Evolutionary conservation across 768 basidiomycete genomes (phyloP).

Genomic region (Termitomyces heimii): DNA sequence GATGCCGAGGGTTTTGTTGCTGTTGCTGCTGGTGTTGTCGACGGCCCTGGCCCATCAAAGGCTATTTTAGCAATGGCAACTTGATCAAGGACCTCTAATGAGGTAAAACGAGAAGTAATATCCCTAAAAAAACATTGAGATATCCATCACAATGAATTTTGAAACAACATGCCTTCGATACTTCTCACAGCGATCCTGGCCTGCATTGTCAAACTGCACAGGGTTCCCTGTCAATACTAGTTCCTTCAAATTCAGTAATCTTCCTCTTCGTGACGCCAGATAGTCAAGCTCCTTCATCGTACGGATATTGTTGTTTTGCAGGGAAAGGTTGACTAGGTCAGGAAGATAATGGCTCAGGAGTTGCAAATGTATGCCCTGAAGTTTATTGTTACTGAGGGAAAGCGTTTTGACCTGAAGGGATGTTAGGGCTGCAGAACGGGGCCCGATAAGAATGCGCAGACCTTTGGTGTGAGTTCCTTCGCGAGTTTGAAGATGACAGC

Average conservation of each 20-base stretch:
- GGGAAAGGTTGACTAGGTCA: conserved; percentile 69
- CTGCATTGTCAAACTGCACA: conserved; percentile 53
- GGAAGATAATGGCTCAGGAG: conserved; percentile 73
- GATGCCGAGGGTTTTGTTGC: conserved; percentile 47
- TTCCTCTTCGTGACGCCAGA: conserved; percentile 54
- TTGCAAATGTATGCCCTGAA: conserved; percentile 51
- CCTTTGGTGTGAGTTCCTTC: conserved; percentile 68
- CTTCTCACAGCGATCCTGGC: conserved; percentile 48
- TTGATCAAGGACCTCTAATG: conserved; percentile 79
- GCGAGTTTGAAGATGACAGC: conserved; percentile 90
- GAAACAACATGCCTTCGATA: conserved; percentile 57
- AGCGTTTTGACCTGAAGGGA: conserved; percentile 64
- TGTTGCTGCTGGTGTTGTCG: conserved; percentile 32
- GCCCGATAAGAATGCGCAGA: conserved; percentile 19
- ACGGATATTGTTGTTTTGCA: conserved; percentile 71
- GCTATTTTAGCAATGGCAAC: conserved; percentile 74
- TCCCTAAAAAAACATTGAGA: conserved; percentile 43
- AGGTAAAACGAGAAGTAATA: conserved; percentile 72
- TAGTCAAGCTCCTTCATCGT: conserved; percentile 66
- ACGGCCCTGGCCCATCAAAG: conserved; percentile 65
- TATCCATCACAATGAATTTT: background rate
- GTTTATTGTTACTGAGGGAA: conserved; percentile 75
- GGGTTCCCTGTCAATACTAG: conserved; percentile 75
- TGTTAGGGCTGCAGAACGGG: conserved; percentile 6
- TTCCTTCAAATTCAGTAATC: conserved; percentile 61